Evolutionary conservation across 345 rosid species (phyloP).

Genomic region (Linum lewisii): DNA sequence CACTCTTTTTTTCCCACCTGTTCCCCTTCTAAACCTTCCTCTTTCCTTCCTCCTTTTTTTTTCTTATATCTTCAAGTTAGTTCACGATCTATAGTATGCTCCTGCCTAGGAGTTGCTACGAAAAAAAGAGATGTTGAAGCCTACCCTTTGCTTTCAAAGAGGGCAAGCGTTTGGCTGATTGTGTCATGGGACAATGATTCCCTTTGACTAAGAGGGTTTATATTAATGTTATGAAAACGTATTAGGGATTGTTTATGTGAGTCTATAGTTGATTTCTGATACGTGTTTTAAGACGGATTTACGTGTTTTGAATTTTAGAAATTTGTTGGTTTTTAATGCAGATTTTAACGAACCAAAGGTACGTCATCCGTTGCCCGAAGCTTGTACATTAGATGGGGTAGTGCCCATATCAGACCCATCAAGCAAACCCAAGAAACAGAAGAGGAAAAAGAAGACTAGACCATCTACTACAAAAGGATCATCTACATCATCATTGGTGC

Average conservation of each 20-base stretch:
- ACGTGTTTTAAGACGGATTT: too few species aligned
- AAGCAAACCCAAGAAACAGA: constrained; percentile 37
- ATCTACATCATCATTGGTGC: constrained; percentile 25
- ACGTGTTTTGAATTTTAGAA: not conserved
- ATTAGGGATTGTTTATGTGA: not conserved
- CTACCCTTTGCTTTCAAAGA: constrained; percentile 26
- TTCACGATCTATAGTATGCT: too few species aligned
- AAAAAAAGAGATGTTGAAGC: constrained; percentile 11
- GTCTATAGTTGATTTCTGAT: too few species aligned
- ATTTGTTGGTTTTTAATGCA: constrained; percentile 12
- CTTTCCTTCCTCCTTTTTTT: too few species aligned
- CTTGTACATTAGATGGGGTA: constrained; percentile 18
- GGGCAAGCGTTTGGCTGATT: constrained; percentile 36
- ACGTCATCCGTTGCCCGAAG: constrained; percentile 15
- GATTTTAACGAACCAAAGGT: constrained; percentile 34
- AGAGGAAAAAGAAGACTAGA: constrained; percentile 38
- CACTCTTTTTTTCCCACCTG: too few species aligned
- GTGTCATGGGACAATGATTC: constrained; percentile 36
- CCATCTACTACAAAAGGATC: constrained; percentile 25
- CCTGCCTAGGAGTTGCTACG: too few species aligned
- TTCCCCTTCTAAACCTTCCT: too few species aligned
- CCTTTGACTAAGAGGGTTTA: constrained; percentile 18
- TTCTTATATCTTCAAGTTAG: too few species aligned
- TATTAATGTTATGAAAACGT: constrained; percentile 5
- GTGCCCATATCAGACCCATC: constrained; percentile 24